Evolutionary conservation across 2,329 filamentous ascomycete genomes (phyloP).

Genomic region (Alternaria conjuncta): DNA sequence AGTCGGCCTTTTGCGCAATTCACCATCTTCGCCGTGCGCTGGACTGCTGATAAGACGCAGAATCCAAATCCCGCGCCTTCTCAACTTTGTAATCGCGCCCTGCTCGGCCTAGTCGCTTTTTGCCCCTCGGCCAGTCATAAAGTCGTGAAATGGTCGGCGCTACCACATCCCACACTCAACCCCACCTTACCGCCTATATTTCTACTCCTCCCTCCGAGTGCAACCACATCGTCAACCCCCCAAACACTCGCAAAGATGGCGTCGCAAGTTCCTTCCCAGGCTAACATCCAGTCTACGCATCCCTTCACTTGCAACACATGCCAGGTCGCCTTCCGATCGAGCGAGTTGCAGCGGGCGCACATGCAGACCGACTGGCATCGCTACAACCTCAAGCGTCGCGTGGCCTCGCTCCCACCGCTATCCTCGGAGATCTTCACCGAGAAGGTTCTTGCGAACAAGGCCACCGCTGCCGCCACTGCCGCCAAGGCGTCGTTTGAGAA

Average conservation of each 20-base stretch:
- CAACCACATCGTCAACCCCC: neutral
- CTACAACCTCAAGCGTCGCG: slow-evolving; percentile 94
- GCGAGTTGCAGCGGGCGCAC: slow-evolving; percentile 89
- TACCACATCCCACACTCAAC: slow-evolving; percentile 29
- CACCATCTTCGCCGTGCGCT: slow-evolving; percentile 10
- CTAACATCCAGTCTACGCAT: slow-evolving; percentile 59
- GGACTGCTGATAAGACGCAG: slow-evolving; percentile 2
- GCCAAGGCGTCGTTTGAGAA: slow-evolving; percentile 90
- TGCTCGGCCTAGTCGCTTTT: slow-evolving; percentile 13
- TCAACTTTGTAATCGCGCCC: slow-evolving; percentile 10
- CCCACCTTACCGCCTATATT: slow-evolving; percentile 34
- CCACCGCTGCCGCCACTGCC: slow-evolving; percentile 80
- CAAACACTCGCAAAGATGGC: slow-evolving; percentile 37
- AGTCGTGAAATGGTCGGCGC: slow-evolving; percentile 15
- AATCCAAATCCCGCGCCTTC: neutral
- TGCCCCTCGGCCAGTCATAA: slow-evolving; percentile 35
- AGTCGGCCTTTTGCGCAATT: slow-evolving; percentile 4
- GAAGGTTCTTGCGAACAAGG: slow-evolving; percentile 91
- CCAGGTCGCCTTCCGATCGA: slow-evolving; percentile 93
- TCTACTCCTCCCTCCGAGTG: slow-evolving; percentile 5
- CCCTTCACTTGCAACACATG: slow-evolving; percentile 99
- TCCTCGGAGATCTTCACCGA: slow-evolving; percentile 93
- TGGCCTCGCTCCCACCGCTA: slow-evolving; percentile 88
- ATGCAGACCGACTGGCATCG: slow-evolving; percentile 99
- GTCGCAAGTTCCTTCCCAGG: slow-evolving; percentile 42